Conservation (phyloP, 208 protist genomes). For the Leishmania tarentolae region DNA sequence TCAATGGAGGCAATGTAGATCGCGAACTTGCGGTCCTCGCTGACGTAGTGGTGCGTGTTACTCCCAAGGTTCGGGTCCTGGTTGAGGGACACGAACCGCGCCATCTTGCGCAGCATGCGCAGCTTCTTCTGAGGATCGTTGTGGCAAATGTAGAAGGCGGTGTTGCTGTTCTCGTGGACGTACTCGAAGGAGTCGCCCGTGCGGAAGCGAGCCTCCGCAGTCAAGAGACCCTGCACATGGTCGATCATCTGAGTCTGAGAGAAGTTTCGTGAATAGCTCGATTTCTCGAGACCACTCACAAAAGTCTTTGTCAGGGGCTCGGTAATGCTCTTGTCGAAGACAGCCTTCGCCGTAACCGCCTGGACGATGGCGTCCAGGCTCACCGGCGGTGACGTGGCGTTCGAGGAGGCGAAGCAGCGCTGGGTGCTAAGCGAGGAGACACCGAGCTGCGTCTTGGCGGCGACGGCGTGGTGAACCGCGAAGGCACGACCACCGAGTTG, state of each 20-base stretch:
- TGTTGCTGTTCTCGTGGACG: slow-evolving; percentile 49
- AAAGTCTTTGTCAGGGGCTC: slow-evolving; percentile 47
- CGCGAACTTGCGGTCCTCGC: slow-evolving; percentile 48
- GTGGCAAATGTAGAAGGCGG: slow-evolving; percentile 78
- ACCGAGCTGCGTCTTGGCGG: background rate
- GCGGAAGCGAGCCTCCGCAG: slow-evolving; percentile 51
- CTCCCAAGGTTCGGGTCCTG: slow-evolving; percentile 32
- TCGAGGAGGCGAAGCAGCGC: slow-evolving; percentile 4
- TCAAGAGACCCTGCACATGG: slow-evolving; percentile 69
- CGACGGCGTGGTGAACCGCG: background rate
- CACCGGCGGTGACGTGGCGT: slow-evolving; percentile 7
- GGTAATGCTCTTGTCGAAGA: slow-evolving; percentile 54
- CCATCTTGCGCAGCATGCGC: slow-evolving; percentile 60
- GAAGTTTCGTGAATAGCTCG: slow-evolving; percentile 54
- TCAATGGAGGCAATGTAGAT: slow-evolving; percentile 64
- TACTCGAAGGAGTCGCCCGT: slow-evolving; percentile 71
- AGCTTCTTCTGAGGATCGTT: slow-evolving; percentile 50
- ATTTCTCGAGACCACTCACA: slow-evolving; percentile 41
- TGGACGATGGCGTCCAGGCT: slow-evolving; percentile 37
- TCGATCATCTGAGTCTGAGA: slow-evolving; percentile 43
- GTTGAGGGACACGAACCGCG: slow-evolving; percentile 43
- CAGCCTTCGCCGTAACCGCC: slow-evolving; percentile 32
- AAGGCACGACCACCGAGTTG: background rate
- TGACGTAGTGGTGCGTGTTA: slow-evolving; percentile 63
- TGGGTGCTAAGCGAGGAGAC: background rate